phyloP scores from a whole-genome alignment of 2,329 filamentous ascomycete species.

The Penicillium sp. region DNA sequence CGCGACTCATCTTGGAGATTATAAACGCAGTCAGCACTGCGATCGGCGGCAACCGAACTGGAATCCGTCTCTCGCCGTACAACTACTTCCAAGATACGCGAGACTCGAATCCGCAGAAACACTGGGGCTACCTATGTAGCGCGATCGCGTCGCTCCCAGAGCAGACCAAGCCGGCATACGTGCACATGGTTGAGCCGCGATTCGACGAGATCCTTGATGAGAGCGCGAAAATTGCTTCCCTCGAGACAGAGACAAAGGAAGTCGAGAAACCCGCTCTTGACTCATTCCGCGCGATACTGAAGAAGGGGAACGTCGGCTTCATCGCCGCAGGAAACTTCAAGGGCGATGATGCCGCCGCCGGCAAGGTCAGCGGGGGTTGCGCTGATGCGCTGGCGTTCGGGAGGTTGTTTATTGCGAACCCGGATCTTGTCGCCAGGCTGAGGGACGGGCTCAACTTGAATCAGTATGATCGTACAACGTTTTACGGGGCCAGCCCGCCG shows the following conservation, averaged over 20 bases:
- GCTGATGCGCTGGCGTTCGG: slow-evolving; percentile 43
- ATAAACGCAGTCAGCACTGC: slow-evolving; percentile 56
- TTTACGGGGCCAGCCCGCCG: slow-evolving; percentile 43
- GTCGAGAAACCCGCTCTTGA: slow-evolving; percentile 37
- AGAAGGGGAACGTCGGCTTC: slow-evolving; percentile 46
- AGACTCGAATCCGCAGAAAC: slow-evolving; percentile 50
- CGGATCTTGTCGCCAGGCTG: slow-evolving; percentile 48
- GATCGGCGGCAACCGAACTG: slow-evolving; percentile 53
- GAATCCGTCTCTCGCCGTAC: slow-evolving; percentile 66
- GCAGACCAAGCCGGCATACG: slow-evolving; percentile 46
- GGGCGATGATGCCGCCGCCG: slow-evolving; percentile 23
- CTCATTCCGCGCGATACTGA: slow-evolving; percentile 48
- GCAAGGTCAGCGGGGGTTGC: slow-evolving; percentile 25
- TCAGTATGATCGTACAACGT: slow-evolving; percentile 46
- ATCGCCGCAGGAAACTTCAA: slow-evolving; percentile 36
- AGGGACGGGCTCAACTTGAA: slow-evolving; percentile 42
- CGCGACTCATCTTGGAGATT: slow-evolving; percentile 59
- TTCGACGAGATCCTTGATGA: slow-evolving; percentile 55
- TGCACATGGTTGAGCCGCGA: slow-evolving; percentile 56
- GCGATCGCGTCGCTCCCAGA: slow-evolving; percentile 44
- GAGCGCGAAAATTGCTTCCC: slow-evolving; percentile 48
- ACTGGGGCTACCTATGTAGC: slow-evolving; percentile 53
- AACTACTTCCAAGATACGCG: slow-evolving; percentile 62
- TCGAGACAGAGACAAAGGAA: slow-evolving; percentile 28
- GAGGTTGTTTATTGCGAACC: slow-evolving; percentile 49